Evolutionary conservation across 1,139 yeast species (phyloP), one percentile per base, ranked within the genome.

Genomic region (Martiniozyma asiatica): DNA sequence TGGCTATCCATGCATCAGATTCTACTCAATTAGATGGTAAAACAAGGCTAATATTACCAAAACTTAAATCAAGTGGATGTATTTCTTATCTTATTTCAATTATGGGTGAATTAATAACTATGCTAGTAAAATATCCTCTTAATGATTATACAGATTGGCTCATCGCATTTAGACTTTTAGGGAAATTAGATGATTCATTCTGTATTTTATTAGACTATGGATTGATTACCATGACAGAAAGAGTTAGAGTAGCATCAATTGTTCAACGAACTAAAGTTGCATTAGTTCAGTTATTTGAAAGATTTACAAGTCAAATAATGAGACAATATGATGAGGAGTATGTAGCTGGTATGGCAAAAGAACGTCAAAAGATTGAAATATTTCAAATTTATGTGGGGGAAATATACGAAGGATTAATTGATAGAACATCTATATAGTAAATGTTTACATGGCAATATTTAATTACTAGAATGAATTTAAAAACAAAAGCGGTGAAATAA

Each of bases 81-180:
- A 58, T 61, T 0, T 71, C 72, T 33, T 78, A 75, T 41, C 53
- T 76, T 15, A 58, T 79, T 21, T 65, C 65, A 35, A 62, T 79
- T 4, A 59, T 79, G 35, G 81, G 78, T 26, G 87, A 77, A 40
- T 49, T 77, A 31, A 70, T 74, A 29, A 89, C 78, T 40, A 78
- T 68, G 42, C 35, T 70, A 16, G 59, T 53, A 17, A 69, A 66
- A 45, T 73, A 68, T 37, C 45, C 50, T 2, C 29, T 61, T 8
- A 35, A 38, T 5, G 42, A 44, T 6, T 41, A 46, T 24, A 29
- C 30, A 4, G 49, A 48, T n/a, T 33, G 50, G 37, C 31, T 39
- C 6, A 19, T 32, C 3, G 34, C 44, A 8, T 33, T 53, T 7
- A 20, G 30, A 12, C 26, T 51, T 3, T 25, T 45, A 4, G 46